Base-by-base conservation (phyloP, 2,329 filamentous ascomycete species). In the Microsporum canis region DNA sequence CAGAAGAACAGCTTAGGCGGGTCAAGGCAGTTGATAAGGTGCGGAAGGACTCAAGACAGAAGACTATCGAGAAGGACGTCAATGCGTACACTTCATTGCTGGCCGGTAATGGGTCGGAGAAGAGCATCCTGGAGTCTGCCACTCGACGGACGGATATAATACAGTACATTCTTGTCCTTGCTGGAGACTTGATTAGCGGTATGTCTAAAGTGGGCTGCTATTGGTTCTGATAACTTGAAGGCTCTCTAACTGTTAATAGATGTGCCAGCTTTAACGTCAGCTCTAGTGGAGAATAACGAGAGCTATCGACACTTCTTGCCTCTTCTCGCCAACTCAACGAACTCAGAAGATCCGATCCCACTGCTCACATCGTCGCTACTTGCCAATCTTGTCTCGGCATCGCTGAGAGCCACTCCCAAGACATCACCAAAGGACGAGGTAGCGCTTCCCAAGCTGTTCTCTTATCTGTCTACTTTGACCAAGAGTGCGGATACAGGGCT, bases 1-100 rank as follows among this genome's bases (percentile, higher is more conserved):
- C 89, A 62, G 92, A 97, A 68, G 87, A 88, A 68, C 92, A 99
- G 76, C 84, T 96, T 68, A 89, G 88, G 79, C 92, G 91, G 82
- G 96, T 99, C 78, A 91, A 91, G 76, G 89, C 91, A 64, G 89
- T 97, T 68, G 94, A 97, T 76, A 97, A 96, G 78, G 89, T 94
- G 67, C 88, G 91, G 75, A 94, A 90, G 75, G 94, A 97, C 68
- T 88, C 91, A 76, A 85, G 91, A 71, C 87, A 87, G 72, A 84
- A 92, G 71, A 87, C 86, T 17, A 86, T 97, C 64, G 88, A 95
- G 73, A 78, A 77, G 61, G 89, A 96, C 76, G 77, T 92, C 29
- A 82, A 87, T 68, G 89, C 87, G 66, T 99, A 96, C 76, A 84
- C 86, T 63, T 78, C 82, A 65, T 80, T 99, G 65, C 87, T 99